Evolutionary conservation across 805 yeast genomes (phyloP).

Genomic region (Myxozyma melibiosi): DNA sequence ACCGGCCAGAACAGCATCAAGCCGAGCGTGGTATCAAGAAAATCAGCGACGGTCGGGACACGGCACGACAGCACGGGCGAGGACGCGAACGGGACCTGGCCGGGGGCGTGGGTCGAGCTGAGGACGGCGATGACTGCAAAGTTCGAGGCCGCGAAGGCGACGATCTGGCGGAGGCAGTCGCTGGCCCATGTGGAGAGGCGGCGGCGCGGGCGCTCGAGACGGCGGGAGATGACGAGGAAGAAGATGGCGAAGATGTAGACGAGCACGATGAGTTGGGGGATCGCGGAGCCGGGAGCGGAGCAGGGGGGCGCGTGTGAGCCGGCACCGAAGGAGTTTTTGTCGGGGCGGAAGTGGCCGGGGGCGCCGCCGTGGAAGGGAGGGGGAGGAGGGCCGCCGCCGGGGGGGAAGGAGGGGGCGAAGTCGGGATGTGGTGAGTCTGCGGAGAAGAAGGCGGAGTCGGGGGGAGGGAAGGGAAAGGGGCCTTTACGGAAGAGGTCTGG

Average conservation of each 20-base stretch:
- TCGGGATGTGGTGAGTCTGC: too few relatives aligned
- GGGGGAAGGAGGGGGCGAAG: too few relatives aligned
- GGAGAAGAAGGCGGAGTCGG: too few relatives aligned
- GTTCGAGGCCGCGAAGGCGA: background rate
- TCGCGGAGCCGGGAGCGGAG: background rate
- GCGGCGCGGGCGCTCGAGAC: slow-evolving; percentile 1
- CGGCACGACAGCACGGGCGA: slow-evolving; percentile 9
- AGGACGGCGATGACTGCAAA: background rate
- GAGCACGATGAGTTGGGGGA: background rate
- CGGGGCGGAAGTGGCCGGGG: too few relatives aligned
- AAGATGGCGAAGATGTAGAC: background rate
- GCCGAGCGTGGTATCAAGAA: slow-evolving; percentile 16
- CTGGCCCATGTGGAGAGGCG: background rate
- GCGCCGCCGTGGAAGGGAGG: too few relatives aligned
- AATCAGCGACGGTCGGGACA: slow-evolving; percentile 11
- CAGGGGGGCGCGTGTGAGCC: too few relatives aligned
- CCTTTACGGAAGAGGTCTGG: too few relatives aligned
- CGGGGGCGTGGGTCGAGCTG: background rate
- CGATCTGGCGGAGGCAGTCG: background rate
- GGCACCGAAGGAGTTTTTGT: too few relatives aligned
- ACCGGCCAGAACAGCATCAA: slow-evolving; percentile 6
- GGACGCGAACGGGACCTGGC: too few relatives aligned
- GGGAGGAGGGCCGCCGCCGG: too few relatives aligned
- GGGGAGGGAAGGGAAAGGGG: too few relatives aligned
- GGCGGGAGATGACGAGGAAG: background rate